Base-by-base conservation (phyloP, 2,329 filamentous ascomycete genomes). In the Trichoderma gracile region DNA sequence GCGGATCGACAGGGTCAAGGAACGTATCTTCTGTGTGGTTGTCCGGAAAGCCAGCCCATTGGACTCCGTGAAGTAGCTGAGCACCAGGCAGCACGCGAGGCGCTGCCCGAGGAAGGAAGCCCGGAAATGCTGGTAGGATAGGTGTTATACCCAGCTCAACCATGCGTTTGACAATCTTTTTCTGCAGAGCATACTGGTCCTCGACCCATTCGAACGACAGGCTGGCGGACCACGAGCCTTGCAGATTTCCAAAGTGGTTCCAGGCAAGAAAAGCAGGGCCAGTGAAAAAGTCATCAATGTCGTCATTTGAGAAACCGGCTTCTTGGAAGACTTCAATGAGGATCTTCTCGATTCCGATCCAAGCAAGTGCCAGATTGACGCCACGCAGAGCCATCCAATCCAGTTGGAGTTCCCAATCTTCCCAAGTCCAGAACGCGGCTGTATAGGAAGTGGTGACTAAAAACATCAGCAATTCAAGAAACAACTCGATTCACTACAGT, bases 171-270 rank as follows among this genome's bases (percentile, higher is more conserved):
- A 52, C 12, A 6, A 52, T 52, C 27, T 33, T 33, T 33, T 33
- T 14, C 49, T 52, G 27, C 30, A 52, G 17, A 33, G 27, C 27
- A 14, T 19, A 52, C 10, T 52, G 49, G 27, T 33, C 27, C 5
- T 52, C 27, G 5, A 52, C 25, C 49, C 80, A 84, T 40, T 73
- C 68, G 40, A 72, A 67, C 3, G 81, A 78, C 9, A 83, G 67
- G 1, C 76, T 70, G 5, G 77, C 78, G 30, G 75, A 76, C 81
- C 81, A 83, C 1, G 79, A 80, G 7, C 79, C 78, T 66, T 83
- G 80, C 19, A 82, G 82, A 66, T 83, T 83, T 12, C 81, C 81
- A 61, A 84, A 80, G 21, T 80, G 78, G 66, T 83, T 82, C 81
- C 81, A 84, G 15, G 80, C 75, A 63, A 81, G 78, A 63, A 83